phyloP scores from a whole-genome alignment of 139 green algal genomes.

The Pedinophyceae sp. region DNA sequence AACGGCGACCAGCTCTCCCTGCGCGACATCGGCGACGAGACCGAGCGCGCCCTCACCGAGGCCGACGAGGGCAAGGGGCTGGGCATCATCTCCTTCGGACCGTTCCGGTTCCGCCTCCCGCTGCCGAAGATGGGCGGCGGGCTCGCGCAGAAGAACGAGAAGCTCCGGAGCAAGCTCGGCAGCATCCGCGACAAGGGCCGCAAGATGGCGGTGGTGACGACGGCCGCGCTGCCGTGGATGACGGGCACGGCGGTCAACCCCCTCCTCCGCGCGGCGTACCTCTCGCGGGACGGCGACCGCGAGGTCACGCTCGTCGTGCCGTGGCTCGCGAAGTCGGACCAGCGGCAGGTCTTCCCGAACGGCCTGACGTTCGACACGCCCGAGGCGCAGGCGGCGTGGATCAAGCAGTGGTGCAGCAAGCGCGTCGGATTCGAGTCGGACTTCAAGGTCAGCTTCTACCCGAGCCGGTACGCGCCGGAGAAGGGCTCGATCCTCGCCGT shows the following conservation, averaged over 20 bases:
- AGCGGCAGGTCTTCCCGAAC: constrained; percentile 79
- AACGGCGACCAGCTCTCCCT: too few relatives aligned
- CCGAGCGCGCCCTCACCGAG: too few relatives aligned
- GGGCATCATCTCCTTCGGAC: too few relatives aligned
- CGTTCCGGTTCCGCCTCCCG: neutral
- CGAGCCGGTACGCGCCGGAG: constrained; percentile 66
- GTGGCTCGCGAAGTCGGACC: constrained; percentile 76
- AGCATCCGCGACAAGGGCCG: constrained; percentile 53
- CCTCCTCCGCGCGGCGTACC: constrained; percentile 87
- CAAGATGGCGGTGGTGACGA: constrained; percentile 91
- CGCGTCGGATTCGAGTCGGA: constrained; percentile 75
- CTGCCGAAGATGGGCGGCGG: neutral
- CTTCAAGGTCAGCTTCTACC: constrained; percentile 92
- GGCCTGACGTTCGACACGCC: constrained; percentile 72
- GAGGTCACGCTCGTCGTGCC: constrained; percentile 73
- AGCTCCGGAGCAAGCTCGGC: neutral
- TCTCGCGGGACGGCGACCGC: constrained; percentile 40
- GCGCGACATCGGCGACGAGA: too few relatives aligned
- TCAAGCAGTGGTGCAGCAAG: constrained; percentile 74
- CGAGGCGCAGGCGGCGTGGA: constrained; percentile 66
- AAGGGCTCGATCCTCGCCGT: constrained; percentile 89
- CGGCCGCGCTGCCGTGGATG: constrained; percentile 92
- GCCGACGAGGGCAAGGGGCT: too few relatives aligned
- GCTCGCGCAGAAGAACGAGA: too few relatives aligned
- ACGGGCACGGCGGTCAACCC: constrained; percentile 96